Evolutionary conservation across 192 early-diverging fungal genomes (phyloP).

Genomic region (Backusella liffmaniae): DNA sequence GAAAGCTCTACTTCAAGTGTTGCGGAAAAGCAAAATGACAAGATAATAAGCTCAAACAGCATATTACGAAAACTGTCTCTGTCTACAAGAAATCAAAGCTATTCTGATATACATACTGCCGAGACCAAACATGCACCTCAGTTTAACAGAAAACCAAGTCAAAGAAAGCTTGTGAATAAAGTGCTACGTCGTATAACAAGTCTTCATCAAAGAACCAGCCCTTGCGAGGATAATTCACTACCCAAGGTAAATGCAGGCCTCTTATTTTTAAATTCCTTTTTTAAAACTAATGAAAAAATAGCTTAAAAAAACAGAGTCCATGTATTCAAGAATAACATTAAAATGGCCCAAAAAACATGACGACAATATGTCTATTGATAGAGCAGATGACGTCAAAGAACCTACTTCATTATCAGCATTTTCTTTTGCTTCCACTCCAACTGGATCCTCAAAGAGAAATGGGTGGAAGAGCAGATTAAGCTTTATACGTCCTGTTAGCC

Average conservation of each 20-base stretch:
- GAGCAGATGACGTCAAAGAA: neutral
- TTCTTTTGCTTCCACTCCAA: slow-evolving; percentile 3
- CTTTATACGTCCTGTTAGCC: slow-evolving; percentile 2
- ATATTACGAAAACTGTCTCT: slow-evolving; percentile 3
- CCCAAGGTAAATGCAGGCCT: neutral
- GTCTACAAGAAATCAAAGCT: slow-evolving; percentile 8
- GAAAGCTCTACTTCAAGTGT: slow-evolving; percentile 2
- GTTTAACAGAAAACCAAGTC: neutral
- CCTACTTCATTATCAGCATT: neutral
- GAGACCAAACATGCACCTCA: neutral
- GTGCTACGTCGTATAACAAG: slow-evolving; percentile 6
- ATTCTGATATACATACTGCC: neutral
- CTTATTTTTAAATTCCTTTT: neutral
- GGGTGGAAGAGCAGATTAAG: neutral
- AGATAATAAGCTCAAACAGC: neutral
- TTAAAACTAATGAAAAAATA: neutral
- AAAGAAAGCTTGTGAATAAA: slow-evolving; percentile 3
- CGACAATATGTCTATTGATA: neutral
- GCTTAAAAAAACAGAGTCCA: neutral
- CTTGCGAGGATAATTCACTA: neutral
- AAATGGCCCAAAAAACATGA: neutral
- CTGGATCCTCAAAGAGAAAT: neutral
- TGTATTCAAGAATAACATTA: neutral
- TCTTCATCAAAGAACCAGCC: neutral
- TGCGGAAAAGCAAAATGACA: neutral